Conservation (phyloP, 495 filamentous ascomycete species). For the Aspergillus sparsus region DNA sequence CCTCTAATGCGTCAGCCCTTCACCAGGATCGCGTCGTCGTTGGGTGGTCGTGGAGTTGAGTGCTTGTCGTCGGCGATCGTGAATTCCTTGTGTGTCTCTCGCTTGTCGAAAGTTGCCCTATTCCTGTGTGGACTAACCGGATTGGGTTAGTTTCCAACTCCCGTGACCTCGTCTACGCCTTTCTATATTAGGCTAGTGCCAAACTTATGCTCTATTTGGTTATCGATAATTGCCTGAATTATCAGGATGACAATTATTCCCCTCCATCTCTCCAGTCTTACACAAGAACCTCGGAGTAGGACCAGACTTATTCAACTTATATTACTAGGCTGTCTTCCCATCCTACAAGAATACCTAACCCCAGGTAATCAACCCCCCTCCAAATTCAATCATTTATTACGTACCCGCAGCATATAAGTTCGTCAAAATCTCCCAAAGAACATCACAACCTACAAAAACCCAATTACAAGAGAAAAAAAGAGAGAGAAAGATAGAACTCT, state of each 20-base stretch:
- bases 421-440: too few species aligned
- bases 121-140: slow-evolving; percentile 23
- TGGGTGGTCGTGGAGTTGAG: slow-evolving; percentile 46
- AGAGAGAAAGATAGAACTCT: slow-evolving; percentile 7
- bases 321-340: too few species aligned
- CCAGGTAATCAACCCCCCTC: too few species aligned
- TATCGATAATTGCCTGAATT: background rate
- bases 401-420: too few species aligned
- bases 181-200: slow-evolving; percentile 1
- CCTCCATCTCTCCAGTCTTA: slow-evolving; percentile 38
- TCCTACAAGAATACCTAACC: too few species aligned
- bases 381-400: too few species aligned
- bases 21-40: slow-evolving; percentile 51
- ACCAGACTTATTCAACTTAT: too few species aligned
- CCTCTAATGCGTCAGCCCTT: slow-evolving; percentile 53
- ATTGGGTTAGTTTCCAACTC: slow-evolving; percentile 17
- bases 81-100: slow-evolving; percentile 53
- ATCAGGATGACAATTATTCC: slow-evolving; percentile 24
- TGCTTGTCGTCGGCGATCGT: slow-evolving; percentile 43
- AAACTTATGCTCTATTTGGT: background rate
- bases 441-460: too few species aligned
- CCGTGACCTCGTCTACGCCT: slow-evolving; percentile 25
- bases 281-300: too few species aligned
- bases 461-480: too few species aligned
- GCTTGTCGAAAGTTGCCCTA: slow-evolving; percentile 50